Conservation (phyloP, 2,329 filamentous ascomycete genomes). For the Neonectria magnoliae region DNA sequence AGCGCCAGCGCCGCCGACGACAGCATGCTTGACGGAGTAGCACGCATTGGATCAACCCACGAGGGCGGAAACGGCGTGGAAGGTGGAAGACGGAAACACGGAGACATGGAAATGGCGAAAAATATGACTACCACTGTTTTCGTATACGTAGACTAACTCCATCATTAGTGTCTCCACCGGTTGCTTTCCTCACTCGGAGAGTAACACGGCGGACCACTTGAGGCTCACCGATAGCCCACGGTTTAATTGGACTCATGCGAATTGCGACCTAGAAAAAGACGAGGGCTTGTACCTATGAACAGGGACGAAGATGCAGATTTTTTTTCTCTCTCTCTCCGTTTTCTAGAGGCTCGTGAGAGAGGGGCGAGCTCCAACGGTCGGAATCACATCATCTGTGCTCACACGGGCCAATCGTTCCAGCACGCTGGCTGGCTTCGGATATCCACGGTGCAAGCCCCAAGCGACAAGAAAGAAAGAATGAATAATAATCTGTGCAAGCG, state of each 20-base stretch:
- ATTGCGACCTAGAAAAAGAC: neutral
- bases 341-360: neutral
- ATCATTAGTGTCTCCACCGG: slow-evolving; percentile 17
- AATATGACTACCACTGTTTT: neutral
- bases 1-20: slow-evolving; percentile 17
- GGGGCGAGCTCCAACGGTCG: slow-evolving; percentile 7
- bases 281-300: neutral
- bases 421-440: slow-evolving; percentile 33
- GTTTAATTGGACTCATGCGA: slow-evolving; percentile 7
- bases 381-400: slow-evolving; percentile 38
- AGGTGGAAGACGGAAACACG: slow-evolving; percentile 12
- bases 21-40: slow-evolving; percentile 17
- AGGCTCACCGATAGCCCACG: slow-evolving; percentile 33
- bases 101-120: slow-evolving; percentile 7
- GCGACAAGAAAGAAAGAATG: neutral
- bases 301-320: neutral
- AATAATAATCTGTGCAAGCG: too few species aligned
- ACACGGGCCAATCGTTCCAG: slow-evolving; percentile 43
- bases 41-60: slow-evolving; percentile 2
- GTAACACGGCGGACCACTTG: slow-evolving; percentile 32
- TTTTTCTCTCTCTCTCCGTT: neutral
- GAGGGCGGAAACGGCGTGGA: slow-evolving; percentile 10
- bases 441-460: slow-evolving; percentile 15
- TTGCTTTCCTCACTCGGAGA: slow-evolving; percentile 23
- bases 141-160: neutral